phyloP scores from a whole-genome alignment of 208 protist genomes.

The Trypanosoma conorhini region DNA sequence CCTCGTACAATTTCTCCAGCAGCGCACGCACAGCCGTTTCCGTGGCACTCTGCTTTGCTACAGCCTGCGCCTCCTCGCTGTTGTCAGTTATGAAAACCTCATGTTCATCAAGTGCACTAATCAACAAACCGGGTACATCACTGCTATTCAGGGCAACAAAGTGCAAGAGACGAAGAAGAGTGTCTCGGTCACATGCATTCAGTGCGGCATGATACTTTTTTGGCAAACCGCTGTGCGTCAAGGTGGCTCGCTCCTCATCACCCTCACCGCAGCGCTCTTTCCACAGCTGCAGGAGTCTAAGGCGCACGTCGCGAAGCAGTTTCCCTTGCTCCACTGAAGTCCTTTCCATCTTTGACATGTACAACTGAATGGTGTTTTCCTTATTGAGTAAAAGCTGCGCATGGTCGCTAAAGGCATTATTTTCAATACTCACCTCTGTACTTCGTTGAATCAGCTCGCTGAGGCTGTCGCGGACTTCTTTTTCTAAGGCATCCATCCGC shows the following conservation, averaged over 20 bases:
- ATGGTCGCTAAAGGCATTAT: slow-evolving; percentile 46
- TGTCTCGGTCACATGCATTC: slow-evolving; percentile 53
- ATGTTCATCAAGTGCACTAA: slow-evolving; percentile 60
- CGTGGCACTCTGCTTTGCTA: slow-evolving; percentile 24
- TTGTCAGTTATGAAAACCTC: slow-evolving; percentile 42
- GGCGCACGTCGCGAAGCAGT: slow-evolving; percentile 59
- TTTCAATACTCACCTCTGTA: slow-evolving; percentile 50
- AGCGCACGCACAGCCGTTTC: slow-evolving; percentile 37
- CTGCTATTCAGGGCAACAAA: slow-evolving; percentile 46
- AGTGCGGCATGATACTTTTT: slow-evolving; percentile 35
- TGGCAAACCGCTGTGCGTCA: slow-evolving; percentile 41
- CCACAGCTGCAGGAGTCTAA: slow-evolving; percentile 46
- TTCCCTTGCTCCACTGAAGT: slow-evolving; percentile 53
- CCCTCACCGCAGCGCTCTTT: slow-evolving; percentile 25
- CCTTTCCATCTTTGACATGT: slow-evolving; percentile 54
- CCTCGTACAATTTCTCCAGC: slow-evolving; percentile 53
- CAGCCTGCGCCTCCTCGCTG: slow-evolving; percentile 42
- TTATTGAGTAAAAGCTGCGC: slow-evolving; percentile 39
- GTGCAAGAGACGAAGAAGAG: slow-evolving; percentile 54
- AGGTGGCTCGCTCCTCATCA: slow-evolving; percentile 37
- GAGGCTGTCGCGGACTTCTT: slow-evolving; percentile 37
- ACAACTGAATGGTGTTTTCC: slow-evolving; percentile 39
- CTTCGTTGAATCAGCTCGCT: slow-evolving; percentile 47
- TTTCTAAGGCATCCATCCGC: slow-evolving; percentile 61
- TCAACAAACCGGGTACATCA: slow-evolving; percentile 33